Evolutionary conservation across 305 asterid species (phyloP).

Genomic region (Salvia sclarea): DNA sequence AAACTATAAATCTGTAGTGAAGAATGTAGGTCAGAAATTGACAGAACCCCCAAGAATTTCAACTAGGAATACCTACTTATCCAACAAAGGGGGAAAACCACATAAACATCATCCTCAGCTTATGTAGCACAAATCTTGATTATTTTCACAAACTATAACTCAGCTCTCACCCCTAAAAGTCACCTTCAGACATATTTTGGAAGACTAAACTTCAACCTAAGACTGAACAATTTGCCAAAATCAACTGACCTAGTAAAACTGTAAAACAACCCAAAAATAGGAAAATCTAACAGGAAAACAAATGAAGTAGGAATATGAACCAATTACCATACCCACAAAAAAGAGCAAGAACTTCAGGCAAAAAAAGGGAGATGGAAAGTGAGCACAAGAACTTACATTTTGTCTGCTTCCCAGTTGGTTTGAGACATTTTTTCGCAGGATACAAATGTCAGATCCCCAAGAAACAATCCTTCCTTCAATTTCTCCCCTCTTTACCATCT

Average conservation of each 20-base stretch:
- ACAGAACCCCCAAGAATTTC: background rate
- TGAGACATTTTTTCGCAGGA: constrained; percentile 67
- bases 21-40: background rate
- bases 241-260: constrained; percentile 19
- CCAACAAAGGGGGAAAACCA: constrained; percentile 10
- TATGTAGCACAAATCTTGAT: background rate
- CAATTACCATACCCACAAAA: background rate
- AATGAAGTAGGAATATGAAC: constrained; percentile 21
- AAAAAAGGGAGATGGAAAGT: constrained; percentile 6
- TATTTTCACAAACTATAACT: constrained; percentile 20
- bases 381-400: constrained; percentile 58
- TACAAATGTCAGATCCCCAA: constrained; percentile 41
- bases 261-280: background rate
- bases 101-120: constrained; percentile 17
- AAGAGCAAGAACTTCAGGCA: background rate
- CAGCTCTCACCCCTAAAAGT: background rate
- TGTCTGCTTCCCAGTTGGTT: constrained; percentile 99
- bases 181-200: background rate
- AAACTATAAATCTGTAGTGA: background rate
- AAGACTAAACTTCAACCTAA: constrained; percentile 7
- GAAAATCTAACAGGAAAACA: constrained; percentile 12
- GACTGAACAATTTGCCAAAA: constrained; percentile 2
- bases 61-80: constrained; percentile 2
- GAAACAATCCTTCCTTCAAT: constrained; percentile 18
- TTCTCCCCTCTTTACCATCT: constrained; percentile 31